phyloP scores from a whole-genome alignment of 1,284 basidiomycete genomes.

The Neonothopanus nambi region DNA sequence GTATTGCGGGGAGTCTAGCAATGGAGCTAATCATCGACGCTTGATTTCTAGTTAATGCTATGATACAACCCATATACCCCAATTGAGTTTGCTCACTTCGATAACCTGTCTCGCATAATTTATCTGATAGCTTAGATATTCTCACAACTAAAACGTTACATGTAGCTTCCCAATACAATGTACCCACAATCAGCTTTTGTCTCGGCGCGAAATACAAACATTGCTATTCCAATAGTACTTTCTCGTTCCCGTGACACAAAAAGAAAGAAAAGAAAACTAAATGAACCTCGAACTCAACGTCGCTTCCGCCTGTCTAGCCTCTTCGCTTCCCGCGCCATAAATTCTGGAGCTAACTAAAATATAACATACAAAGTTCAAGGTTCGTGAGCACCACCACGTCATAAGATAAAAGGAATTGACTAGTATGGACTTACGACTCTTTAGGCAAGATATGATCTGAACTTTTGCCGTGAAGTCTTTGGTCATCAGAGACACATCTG shows the following conservation, averaged over 20 bases:
- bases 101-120: constrained; percentile 1
- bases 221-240: no score
- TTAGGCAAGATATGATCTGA: constrained; percentile 50
- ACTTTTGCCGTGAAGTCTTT: constrained; percentile 50
- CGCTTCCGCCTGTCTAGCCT: constrained; percentile 47
- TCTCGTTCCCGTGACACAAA: no score
- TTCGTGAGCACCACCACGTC: not conserved
- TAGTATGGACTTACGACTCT: constrained; percentile 38
- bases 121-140: not conserved
- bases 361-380: constrained; percentile 10
- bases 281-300: constrained; percentile 52
- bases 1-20: no score
- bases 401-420: no score
- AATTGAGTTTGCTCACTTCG: no score
- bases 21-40: no score
- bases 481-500: constrained; percentile 47
- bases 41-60: no score
- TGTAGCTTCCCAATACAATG: not conserved
- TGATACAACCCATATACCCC: not conserved
- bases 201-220: not conserved
- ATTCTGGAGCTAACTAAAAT: constrained; percentile 45
- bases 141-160: not conserved
- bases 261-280: constrained; percentile 18
- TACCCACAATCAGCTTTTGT: not conserved
- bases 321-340: constrained; percentile 46